A percentile compares a stretch with the other conserved stretches of the same genome.
Conservation (phyloP, 2,329 filamentous ascomycete genomes). For the Alternaria solani region DNA sequence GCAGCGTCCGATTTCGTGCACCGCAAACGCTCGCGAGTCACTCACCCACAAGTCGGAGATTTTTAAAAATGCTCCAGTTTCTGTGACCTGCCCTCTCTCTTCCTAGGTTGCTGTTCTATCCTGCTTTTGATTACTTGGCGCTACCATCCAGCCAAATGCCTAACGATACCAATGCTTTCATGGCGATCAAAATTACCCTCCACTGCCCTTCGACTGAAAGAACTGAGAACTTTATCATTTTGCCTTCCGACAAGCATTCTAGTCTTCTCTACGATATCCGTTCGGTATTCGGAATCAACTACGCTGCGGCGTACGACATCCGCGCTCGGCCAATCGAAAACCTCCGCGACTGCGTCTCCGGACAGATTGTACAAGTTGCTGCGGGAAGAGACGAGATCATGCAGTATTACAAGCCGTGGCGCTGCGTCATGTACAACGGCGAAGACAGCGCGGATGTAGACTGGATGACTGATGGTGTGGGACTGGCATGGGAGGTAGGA, state of each 20-base stretch:
- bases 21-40: background rate
- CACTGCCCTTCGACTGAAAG: background rate
- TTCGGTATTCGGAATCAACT: background rate
- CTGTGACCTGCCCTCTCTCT: too few relatives aligned
- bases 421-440: background rate
- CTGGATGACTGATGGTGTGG: background rate
- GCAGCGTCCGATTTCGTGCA: background rate
- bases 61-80: background rate
- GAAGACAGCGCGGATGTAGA: background rate
- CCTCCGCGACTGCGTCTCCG: background rate
- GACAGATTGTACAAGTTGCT: background rate
- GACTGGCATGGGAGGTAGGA: background rate
- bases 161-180: background rate
- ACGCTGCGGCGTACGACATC: background rate
- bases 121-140: background rate
- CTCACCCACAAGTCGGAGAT: background rate
- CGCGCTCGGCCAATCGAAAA: background rate
- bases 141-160: background rate
- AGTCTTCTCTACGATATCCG: background rate
- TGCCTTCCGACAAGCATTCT: background rate
- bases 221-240: background rate
- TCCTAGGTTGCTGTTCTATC: background rate
- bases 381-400: background rate
- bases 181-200: background rate
- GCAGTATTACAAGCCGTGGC: background rate